phyloP scores from a whole-genome alignment of 2,329 filamentous ascomycete genomes.

The Trichoderma asperellum region DNA sequence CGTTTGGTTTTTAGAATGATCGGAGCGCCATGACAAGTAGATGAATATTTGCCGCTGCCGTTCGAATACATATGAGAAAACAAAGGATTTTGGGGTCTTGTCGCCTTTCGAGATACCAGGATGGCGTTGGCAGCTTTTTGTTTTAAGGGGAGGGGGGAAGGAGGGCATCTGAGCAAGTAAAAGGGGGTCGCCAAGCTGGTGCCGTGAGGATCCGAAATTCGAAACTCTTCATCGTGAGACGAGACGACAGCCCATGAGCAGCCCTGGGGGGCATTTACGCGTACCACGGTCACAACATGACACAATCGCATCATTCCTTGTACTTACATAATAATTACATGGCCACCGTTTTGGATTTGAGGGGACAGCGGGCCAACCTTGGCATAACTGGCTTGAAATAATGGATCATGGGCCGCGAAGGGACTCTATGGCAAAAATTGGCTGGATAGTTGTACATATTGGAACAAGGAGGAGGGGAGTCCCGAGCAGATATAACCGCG shows the following conservation, averaged over 20 bases:
- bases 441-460: constrained; percentile 28
- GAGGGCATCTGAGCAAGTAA: constrained; percentile 10
- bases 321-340: constrained; percentile 9
- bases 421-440: constrained; percentile 6
- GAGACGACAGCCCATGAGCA: background rate
- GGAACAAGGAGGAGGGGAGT: constrained; percentile 1
- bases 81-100: constrained; percentile 33
- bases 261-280: background rate
- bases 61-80: constrained; percentile 29
- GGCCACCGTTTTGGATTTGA: constrained; percentile 15
- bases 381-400: constrained; percentile 22
- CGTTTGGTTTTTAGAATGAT: constrained; percentile 32
- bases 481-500: constrained; percentile 19
- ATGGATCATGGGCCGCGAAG: background rate
- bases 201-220: background rate
- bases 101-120: constrained; percentile 47
- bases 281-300: background rate
- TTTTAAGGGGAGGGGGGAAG: constrained; percentile 24
- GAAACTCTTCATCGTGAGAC: background rate
- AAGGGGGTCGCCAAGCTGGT: background rate
- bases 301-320: constrained; percentile 1
- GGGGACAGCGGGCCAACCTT: constrained; percentile 6
- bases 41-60: constrained; percentile 37
- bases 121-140: constrained; percentile 42
- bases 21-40: constrained; percentile 41